Percentiles rank a stretch among this genome's conserved stretches.
Evolutionary conservation across 1,284 basidiomycete species (phyloP).

Genomic region (Ceratobasidium sp.): DNA sequence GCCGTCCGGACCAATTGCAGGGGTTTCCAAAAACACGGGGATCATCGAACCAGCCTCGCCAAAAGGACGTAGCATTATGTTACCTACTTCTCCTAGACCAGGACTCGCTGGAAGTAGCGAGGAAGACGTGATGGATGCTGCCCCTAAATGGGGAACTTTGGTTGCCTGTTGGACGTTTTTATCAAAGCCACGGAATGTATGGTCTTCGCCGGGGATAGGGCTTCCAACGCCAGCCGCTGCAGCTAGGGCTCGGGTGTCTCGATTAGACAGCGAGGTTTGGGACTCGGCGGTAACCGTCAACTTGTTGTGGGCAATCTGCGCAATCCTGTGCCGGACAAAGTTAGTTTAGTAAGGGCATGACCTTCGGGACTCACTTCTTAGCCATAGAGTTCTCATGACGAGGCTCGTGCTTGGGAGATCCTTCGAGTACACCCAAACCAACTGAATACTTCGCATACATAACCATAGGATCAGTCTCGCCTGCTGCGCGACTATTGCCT

Average conservation of each 20-base stretch:
- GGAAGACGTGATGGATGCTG: background rate
- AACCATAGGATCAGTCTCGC: conserved; percentile 37
- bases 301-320: conserved; percentile 30
- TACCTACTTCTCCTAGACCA: conserved; percentile 39
- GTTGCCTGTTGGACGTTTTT: background rate
- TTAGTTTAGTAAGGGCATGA: conserved; percentile 8
- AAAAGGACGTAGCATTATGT: conserved; percentile 38
- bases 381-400: conserved; percentile 38
- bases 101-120: conserved; percentile 23
- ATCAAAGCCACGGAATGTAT: conserved; percentile 2
- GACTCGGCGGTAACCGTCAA: conserved; percentile 6
- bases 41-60: conserved; percentile 38
- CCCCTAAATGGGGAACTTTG: background rate
- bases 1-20: conserved; percentile 33
- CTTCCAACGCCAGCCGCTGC: conserved; percentile 38
- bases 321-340: conserved; percentile 18
- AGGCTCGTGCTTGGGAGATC: conserved; percentile 21
- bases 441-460: conserved; percentile 42
- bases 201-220: conserved; percentile 34
- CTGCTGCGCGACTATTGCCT: background rate
- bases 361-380: conserved; percentile 17
- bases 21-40: conserved; percentile 34
- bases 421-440: conserved; percentile 34
- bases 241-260: conserved; percentile 40
- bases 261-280: conserved; percentile 32